Base-by-base conservation (phyloP, 176 grass and related monocot species). In the Otatea glauca region DNA sequence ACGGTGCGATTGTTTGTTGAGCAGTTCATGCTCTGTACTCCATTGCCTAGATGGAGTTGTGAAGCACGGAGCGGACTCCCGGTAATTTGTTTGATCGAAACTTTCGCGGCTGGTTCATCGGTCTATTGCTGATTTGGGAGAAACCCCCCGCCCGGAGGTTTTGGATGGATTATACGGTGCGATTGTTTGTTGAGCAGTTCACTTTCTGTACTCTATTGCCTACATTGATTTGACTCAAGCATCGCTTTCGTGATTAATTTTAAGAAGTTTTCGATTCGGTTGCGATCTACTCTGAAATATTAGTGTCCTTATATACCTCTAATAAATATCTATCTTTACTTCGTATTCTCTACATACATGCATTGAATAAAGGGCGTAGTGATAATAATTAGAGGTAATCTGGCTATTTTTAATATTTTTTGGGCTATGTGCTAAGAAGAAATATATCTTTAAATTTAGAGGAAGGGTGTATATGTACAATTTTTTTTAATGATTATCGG, bases 101-200 rank as follows among this genome's bases (percentile, higher is more conserved):
- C 53, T 10, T 49, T 59, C 21, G 41, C 5, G 11, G 34, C 32
- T 7, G 10, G 32, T 60, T 63, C 16, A 48, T 65, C 20, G 29
- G 20, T 29, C 47, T 72, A 3, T 83, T 44, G 15, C 51, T 41
- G 42, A 44, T 63, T 70, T 42, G 42, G 15, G 16, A 77, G n/a
- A 20, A 25, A 59, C 21, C 7, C 58, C 6, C 50, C 29, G 29
- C 29, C 50, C 17, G 39, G 68, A 65, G 74, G 77, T 61, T 89
- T 85, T 89, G 12, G 76, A 25, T 45, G 17, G 82, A 77, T 70
- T 85, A 70, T 84, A 48, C 37, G 70, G 9, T 37, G 29, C 29
- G 29, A 29, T 29, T 29, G 29, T 29, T 29, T 29, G 29, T 29
- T 29, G 29, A 29, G 29, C 29, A 29, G 29, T 29, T 29, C 29